Evolutionary conservation across 179 eudicot species (phyloP).

Genomic region (Drosera spatulata): DNA sequence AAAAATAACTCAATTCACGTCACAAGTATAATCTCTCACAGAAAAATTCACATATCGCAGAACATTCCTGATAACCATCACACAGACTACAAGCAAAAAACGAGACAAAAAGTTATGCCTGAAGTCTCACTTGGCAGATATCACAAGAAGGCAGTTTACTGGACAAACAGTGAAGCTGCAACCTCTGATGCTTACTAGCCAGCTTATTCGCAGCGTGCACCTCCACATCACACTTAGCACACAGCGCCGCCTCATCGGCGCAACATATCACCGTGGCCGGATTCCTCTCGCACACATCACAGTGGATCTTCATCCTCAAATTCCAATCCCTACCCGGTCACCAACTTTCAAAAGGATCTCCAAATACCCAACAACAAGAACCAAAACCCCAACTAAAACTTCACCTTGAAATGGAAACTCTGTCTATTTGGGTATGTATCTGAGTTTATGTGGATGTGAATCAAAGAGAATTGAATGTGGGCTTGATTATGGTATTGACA

Average conservation of each 20-base stretch:
- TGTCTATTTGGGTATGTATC: no score
- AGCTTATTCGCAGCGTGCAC: conserved; percentile 95
- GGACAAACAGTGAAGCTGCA: conserved; percentile 58
- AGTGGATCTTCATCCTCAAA: conserved; percentile 73
- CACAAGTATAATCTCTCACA: no score
- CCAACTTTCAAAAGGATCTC: no score
- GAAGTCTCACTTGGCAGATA: conserved; percentile 59
- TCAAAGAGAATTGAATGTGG: not conserved
- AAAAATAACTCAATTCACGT: no score
- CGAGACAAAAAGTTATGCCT: not conserved
- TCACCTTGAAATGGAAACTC: no score
- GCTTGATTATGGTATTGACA: not conserved
- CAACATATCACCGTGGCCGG: conserved; percentile 86
- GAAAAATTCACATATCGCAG: no score
- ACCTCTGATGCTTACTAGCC: conserved; percentile 93
- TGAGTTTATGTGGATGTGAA: not conserved
- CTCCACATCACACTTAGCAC: conserved; percentile 71
- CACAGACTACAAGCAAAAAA: no score
- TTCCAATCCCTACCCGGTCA: not conserved
- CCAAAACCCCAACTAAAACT: no score
- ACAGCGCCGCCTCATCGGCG: conserved; percentile 93
- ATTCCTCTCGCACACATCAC: conserved; percentile 96
- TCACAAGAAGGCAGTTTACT: conserved; percentile 86
- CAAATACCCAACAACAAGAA: no score
- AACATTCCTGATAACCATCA: no score